Evolutionary conservation across 2,329 filamentous ascomycete species (phyloP).

Genomic region (Eurotiales sp.): DNA sequence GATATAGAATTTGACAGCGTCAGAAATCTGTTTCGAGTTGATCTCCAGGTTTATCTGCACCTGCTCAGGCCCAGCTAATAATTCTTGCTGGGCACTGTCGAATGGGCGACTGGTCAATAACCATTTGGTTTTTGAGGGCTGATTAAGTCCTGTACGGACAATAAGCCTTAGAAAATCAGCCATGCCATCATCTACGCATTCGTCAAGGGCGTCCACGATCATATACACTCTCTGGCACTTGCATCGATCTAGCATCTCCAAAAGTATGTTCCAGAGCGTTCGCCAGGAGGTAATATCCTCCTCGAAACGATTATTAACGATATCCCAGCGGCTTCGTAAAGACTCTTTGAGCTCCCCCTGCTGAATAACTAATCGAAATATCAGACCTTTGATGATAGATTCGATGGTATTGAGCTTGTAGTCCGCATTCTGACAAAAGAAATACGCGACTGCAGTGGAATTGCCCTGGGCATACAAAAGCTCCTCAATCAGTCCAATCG

Average conservation of each 20-base stretch:
- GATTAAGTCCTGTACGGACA: slow-evolving; percentile 20
- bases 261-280: slow-evolving; percentile 40
- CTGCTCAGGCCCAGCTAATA: slow-evolving; percentile 16
- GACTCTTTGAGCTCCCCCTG: slow-evolving; percentile 21
- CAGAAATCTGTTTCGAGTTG: slow-evolving; percentile 19
- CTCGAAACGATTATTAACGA: slow-evolving; percentile 35
- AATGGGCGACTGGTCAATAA: slow-evolving; percentile 27
- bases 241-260: slow-evolving; percentile 25
- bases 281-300: slow-evolving; percentile 30
- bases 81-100: slow-evolving; percentile 19
- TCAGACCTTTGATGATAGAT: slow-evolving; percentile 43
- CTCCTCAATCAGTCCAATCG: slow-evolving; percentile 26
- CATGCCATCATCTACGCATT: slow-evolving; percentile 21
- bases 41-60: slow-evolving; percentile 20
- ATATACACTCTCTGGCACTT: slow-evolving; percentile 19
- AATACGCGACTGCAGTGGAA: slow-evolving; percentile 30
- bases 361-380: slow-evolving; percentile 37
- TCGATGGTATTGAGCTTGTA: slow-evolving; percentile 34
- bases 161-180: slow-evolving; percentile 1
- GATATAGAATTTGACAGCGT: slow-evolving; percentile 20
- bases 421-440: slow-evolving; percentile 42
- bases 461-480: slow-evolving; percentile 24
- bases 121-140: slow-evolving; percentile 25
- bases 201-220: slow-evolving; percentile 27
- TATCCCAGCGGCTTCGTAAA: slow-evolving; percentile 31